phyloP scores from a whole-genome alignment of 345 rosid genomes.

The Rhodamnia argentea region DNA sequence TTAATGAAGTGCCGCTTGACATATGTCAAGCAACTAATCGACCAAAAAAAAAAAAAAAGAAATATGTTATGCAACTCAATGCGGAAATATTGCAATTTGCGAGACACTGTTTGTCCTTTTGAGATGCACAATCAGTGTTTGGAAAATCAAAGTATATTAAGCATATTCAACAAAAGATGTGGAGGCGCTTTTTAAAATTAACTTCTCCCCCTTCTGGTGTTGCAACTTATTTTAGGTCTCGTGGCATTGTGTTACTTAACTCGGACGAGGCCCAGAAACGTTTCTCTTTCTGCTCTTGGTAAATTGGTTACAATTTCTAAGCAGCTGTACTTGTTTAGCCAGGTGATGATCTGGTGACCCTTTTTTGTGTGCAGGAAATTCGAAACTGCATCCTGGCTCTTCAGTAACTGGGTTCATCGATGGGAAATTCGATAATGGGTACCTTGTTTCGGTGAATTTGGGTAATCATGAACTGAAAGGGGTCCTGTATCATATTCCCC shows the following conservation, averaged over 20 bases:
- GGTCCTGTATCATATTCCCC: conserved; percentile 46
- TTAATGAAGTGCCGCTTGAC: background rate
- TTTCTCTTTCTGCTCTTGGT: background rate
- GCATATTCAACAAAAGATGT: background rate
- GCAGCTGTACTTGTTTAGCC: background rate
- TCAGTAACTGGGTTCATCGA: conserved; percentile 61
- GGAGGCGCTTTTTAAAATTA: background rate
- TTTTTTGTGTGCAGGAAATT: conserved; percentile 19
- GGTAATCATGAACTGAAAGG: conserved; percentile 55
- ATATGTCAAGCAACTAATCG: background rate
- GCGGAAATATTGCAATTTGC: background rate
- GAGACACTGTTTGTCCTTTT: background rate
- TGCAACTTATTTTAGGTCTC: background rate
- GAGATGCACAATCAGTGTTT: background rate
- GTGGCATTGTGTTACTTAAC: background rate
- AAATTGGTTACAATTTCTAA: background rate
- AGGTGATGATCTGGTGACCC: background rate
- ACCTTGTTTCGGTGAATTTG: conserved; percentile 45
- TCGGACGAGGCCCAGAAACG: background rate
- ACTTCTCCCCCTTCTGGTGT: background rate
- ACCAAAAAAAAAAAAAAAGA: too few relatives aligned
- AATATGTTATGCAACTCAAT: background rate
- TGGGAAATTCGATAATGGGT: conserved; percentile 75
- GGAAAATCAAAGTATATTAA: background rate
- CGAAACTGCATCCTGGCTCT: conserved; percentile 37